Conservation (phyloP, 1,139 yeast species). For the Yamadazyma dendronema region DNA sequence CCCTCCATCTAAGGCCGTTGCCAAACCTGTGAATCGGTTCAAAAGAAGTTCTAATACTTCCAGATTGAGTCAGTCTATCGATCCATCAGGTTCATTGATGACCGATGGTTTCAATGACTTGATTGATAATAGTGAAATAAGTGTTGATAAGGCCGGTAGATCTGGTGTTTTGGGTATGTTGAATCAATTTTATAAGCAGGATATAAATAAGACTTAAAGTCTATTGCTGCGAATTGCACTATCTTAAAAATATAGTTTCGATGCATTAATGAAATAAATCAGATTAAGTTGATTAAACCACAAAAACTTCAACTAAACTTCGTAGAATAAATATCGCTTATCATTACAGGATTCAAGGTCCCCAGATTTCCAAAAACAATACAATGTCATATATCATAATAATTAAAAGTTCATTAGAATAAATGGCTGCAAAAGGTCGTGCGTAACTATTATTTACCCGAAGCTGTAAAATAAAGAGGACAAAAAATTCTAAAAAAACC, state of each 20-base stretch:
- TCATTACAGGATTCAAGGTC: neutral
- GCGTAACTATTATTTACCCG: neutral
- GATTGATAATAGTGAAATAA: slow-evolving; percentile 27
- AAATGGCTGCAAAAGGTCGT: neutral
- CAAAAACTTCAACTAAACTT: too few species aligned
- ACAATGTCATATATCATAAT: too few species aligned
- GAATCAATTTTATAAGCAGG: slow-evolving; percentile 77
- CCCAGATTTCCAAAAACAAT: too few species aligned
- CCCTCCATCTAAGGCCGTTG: neutral
- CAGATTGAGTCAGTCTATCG: slow-evolving; percentile 11
- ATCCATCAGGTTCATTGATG: slow-evolving; percentile 12
- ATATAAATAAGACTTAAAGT: slow-evolving; percentile 21
- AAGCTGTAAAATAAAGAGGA: neutral
- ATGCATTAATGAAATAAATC: too few species aligned
- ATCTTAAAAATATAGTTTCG: too few species aligned
- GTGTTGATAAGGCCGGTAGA: slow-evolving; percentile 23
- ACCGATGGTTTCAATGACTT: slow-evolving; percentile 33
- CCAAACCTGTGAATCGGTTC: neutral
- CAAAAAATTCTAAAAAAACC: neutral
- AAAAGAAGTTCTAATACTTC: neutral
- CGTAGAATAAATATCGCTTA: neutral
- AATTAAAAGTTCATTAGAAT: too few species aligned
- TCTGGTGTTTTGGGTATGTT: slow-evolving; percentile 82
- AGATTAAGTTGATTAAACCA: too few species aligned
- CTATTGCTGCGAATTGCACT: slow-evolving; percentile 4